Evolutionary conservation across 83 land plant species (phyloP), one percentile per base, ranked within the genome.

Genomic region (Picea abies): DNA sequence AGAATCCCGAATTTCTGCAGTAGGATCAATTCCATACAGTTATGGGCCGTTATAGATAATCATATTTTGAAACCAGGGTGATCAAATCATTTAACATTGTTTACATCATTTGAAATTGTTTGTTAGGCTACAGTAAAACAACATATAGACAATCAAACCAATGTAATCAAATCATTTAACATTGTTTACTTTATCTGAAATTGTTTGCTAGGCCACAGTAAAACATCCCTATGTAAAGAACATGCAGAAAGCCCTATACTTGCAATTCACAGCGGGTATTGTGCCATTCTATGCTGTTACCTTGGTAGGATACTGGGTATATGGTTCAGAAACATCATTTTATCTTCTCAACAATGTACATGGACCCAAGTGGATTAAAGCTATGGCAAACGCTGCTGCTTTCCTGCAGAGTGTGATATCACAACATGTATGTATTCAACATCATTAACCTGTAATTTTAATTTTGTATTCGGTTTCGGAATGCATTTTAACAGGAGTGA

Each of bases 261-360:
- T 94, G 39, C 96, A 94, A 80, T 94, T 94, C 81, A 85, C 93
- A 1, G 76, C 76, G 19, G 96, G 96, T 2, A 79, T 63, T 71
- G 20, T 88, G 22, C 88, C 90, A 60, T 35, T 90, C 81, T 92
- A 87, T 82, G 88, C 88, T 60, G 88, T 92, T 58, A 84, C 87
- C 4, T 91, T 92, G 37, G 66, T 84, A 14, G 96, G 96, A 0
- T 93, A 93, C 78, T 93, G 96, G 94, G 96, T 94, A n/a, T 94
- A 92, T 81, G 96, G 96, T 29, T 85, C 88, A n/a, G 39, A 84
- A 9, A 88, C 94, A 26, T 85, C 94, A 23, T n/a, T 89, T 63
- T 94, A 94, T 78, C 87, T 94, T 63, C 94, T 92, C 41, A 92
- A 86, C 84, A 90, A 79, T 84, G 91, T 89, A 44, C 44, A 39